Base-by-base conservation (phyloP, 202 grass and related monocot genomes). In the Brachypodium distachyon region DNA sequence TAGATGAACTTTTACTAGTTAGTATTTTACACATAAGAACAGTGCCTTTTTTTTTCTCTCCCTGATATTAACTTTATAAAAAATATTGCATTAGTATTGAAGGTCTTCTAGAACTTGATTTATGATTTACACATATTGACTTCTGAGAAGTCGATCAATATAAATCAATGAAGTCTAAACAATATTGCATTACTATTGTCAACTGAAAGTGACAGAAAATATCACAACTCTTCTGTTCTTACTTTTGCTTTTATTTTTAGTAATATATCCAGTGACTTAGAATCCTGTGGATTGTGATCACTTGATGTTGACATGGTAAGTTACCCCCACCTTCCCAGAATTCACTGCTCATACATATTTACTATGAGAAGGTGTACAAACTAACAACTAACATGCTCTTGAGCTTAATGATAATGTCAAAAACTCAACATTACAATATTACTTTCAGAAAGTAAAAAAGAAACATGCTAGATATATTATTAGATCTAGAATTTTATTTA, bases 91-190 rank as follows among this genome's bases (percentile, higher is more conserved):
- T 54, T 38, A 43, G 29, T 26, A 1, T 54, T 38, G 19, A 43
- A 16, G n/a, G n/a, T n/a, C n/a, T n/a, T n/a, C n/a, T n/a, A n/a
- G 74, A 80, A 46, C 36, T 54, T 82, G n/a, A 33, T 77, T 87
- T 78, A 32, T 76, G 34, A 54, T 10, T 54, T 70, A 43, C 18
- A 19, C 17, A 47, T 74, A 18, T 54, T 74, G 64, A 43, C 44
- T 80, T 84, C 47, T 80, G 46, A 47, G 17, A 33, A 49, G 64
- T 54, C 29, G 59, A 71, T 56, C 23, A 39, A 61, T 48, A 80
- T 4, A 70, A 57, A 81, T 63, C 28, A 63, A 54, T 38, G 32
- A 66, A 47, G 3, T 61, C n/a, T 62, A 84, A 88, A 68, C 28
- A 80, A 63, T 77, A 53, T 14, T 12, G 0, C 9, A 32, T 80